Evolutionary conservation across 1,284 basidiomycete genomes (phyloP).

Genomic region (Tilletia indica): DNA sequence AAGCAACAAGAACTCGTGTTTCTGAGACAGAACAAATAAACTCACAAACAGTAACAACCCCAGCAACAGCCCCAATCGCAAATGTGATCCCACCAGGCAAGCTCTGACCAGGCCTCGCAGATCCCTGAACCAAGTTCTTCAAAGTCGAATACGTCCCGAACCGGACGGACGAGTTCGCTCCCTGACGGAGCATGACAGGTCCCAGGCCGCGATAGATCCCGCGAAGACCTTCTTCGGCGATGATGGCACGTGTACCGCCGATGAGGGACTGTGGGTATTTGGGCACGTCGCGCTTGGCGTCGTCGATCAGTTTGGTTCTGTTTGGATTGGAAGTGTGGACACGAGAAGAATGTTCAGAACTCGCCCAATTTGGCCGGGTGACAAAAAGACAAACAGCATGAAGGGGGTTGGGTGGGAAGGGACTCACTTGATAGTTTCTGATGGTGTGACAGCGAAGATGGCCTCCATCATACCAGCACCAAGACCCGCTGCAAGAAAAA

Average conservation of each 20-base stretch:
- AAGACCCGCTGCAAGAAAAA: constrained; percentile 68
- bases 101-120: constrained; percentile 75
- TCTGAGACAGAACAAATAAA: not conserved
- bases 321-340: too few species aligned
- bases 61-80: constrained; percentile 86
- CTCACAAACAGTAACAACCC: constrained; percentile 86
- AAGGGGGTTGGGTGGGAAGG: not conserved
- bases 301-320: constrained; percentile 90
- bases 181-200: constrained; percentile 96
- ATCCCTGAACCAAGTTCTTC: constrained; percentile 78
- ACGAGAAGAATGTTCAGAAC: not conserved
- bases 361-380: not conserved
- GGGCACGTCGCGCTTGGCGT: constrained; percentile 78
- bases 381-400: not conserved
- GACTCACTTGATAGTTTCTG: constrained; percentile 88
- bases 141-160: constrained; percentile 92
- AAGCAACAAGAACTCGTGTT: not conserved
- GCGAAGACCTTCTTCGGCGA: constrained; percentile 73
- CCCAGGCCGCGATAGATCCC: constrained; percentile 89
- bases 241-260: constrained; percentile 79
- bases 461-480: constrained; percentile 95
- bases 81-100: constrained; percentile 88
- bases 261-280: constrained; percentile 77
- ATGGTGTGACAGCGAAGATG: constrained; percentile 90
- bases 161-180: constrained; percentile 92